A percentile compares a stretch with the other conserved stretches of the same genome.
phyloP scores from a whole-genome alignment of 768 basidiomycete genomes.

The Filobasidium floriforme region DNA sequence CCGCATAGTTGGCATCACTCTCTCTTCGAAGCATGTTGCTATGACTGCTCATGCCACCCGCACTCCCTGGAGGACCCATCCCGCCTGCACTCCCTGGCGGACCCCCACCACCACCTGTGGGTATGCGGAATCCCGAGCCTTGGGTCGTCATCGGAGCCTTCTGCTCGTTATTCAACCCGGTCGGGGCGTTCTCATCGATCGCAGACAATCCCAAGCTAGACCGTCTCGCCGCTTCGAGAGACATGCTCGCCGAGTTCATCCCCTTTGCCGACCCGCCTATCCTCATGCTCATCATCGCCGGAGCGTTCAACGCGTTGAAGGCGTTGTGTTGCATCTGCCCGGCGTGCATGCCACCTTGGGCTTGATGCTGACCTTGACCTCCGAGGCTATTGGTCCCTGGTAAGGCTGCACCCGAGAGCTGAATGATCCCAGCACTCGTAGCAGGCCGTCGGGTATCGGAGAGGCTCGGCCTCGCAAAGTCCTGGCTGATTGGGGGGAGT shows the following conservation, averaged over 20 bases:
- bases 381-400: slow-evolving; percentile 4
- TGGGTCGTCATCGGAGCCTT: neutral
- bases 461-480: slow-evolving; percentile 38
- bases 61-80: slow-evolving; percentile 5
- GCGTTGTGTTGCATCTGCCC: neutral
- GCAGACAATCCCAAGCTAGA: slow-evolving; percentile 11
- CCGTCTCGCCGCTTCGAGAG: slow-evolving; percentile 4
- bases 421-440: slow-evolving; percentile 39
- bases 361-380: neutral
- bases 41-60: slow-evolving; percentile 1
- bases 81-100: slow-evolving; percentile 3
- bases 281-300: slow-evolving; percentile 14
- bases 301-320: slow-evolving; percentile 3
- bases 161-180: neutral
- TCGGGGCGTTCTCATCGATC: slow-evolving; percentile 11
- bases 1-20: slow-evolving; percentile 16
- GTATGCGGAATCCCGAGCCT: neutral
- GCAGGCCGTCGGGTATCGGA: slow-evolving; percentile 39
- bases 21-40: neutral
- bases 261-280: neutral
- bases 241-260: neutral
- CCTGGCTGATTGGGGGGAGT: slow-evolving; percentile 41
- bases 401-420: slow-evolving; percentile 9
- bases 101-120: neutral
- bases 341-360: neutral